A percentile compares a stretch with the other conserved stretches of the same genome.
phyloP scores from a whole-genome alignment of 2,329 filamentous ascomycete genomes.

The Botrytis cinerea region DNA sequence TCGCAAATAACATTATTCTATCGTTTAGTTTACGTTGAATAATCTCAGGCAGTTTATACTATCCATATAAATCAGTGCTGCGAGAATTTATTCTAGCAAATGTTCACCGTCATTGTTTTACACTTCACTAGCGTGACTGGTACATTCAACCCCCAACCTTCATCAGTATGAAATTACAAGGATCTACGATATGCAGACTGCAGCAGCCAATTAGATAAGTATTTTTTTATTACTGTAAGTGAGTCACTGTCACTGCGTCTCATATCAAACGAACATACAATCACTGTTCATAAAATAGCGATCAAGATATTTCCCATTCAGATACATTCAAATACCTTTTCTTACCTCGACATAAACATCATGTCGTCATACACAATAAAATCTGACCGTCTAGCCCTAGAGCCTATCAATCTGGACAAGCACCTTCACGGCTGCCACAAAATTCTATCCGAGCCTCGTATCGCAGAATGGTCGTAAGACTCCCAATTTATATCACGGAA shows the following conservation, averaged over 20 bases:
- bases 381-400: constrained; percentile 1
- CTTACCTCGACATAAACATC: too few species aligned
- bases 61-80: neutral
- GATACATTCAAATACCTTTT: too few species aligned
- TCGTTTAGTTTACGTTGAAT: neutral
- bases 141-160: neutral
- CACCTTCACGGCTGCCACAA: neutral
- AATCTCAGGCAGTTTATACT: neutral
- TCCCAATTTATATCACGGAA: neutral
- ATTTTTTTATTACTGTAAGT: neutral
- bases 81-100: neutral
- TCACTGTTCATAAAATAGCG: neutral
- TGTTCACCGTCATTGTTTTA: neutral
- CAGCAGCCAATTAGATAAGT: neutral
- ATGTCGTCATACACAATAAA: neutral
- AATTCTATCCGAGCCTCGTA: neutral
- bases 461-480: constrained; percentile 8
- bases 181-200: neutral
- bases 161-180: neutral
- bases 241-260: neutral
- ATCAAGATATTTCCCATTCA: neutral
- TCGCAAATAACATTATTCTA: neutral
- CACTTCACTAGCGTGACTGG: neutral
- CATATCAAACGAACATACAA: neutral
- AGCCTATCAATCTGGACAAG: neutral